phyloP scores from a whole-genome alignment of 345 rosid genomes.

The Lenwebbia sp. region DNA sequence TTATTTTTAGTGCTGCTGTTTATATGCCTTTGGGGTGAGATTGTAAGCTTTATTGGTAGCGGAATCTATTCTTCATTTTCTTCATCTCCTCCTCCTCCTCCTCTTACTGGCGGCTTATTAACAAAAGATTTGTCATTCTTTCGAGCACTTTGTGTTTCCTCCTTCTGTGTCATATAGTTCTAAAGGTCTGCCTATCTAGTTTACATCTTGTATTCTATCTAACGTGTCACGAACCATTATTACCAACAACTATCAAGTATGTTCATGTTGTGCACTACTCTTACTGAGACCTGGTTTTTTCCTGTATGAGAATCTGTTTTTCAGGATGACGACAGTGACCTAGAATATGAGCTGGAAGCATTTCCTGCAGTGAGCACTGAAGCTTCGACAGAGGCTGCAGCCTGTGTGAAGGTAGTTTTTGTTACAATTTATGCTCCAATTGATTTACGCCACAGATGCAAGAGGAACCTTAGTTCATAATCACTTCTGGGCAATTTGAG shows the following conservation, averaged over 20 bases:
- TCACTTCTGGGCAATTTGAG: not conserved
- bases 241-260: not conserved
- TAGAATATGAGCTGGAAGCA: constrained; percentile 84
- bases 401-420: constrained; percentile 65
- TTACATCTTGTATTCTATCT: not conserved
- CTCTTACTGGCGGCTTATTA: not conserved
- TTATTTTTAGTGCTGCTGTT: not conserved
- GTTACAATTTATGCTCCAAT: not conserved
- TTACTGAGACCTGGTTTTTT: not conserved
- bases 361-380: constrained; percentile 53
- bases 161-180: not conserved
- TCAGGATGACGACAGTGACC: constrained; percentile 92
- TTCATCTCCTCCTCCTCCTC: not conserved
- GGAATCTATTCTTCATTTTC: not conserved
- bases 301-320: not conserved
- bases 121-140: not conserved
- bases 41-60: not conserved
- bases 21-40: not conserved
- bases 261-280: not conserved
- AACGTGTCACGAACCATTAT: too few species aligned
- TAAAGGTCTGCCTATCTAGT: not conserved
- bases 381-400: constrained; percentile 69
- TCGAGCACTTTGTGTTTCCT: not conserved
- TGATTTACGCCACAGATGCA: not conserved
- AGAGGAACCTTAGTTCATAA: not conserved